Evolutionary conservation across 1,139 yeast genomes (phyloP).

Genomic region (Arxiozyma slooffiae): DNA sequence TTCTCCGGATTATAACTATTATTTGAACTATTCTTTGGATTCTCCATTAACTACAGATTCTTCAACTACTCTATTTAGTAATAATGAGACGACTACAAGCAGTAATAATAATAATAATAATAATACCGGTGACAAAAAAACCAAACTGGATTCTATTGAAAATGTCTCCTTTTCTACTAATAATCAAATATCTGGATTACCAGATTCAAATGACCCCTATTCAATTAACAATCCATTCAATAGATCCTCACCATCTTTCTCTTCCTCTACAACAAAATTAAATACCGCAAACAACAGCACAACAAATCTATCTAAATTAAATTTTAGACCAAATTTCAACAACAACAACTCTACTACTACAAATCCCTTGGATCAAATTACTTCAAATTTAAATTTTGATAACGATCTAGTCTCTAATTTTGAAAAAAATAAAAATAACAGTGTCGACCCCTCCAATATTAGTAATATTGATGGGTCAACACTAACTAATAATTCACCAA

Average conservation of each 20-base stretch:
- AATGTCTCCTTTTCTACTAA: too few relatives aligned
- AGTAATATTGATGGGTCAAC: conserved; percentile 1
- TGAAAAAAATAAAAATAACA: not conserved
- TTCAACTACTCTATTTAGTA: conserved; percentile 1
- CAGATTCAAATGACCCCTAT: not conserved
- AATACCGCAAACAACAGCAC: conserved; percentile 12
- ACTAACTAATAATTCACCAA: conserved; percentile 5
- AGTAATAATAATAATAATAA: not conserved
- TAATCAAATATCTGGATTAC: not conserved
- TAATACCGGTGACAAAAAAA: not conserved
- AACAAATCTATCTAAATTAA: conserved; percentile 7
- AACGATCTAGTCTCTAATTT: not conserved
- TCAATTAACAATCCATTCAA: not conserved
- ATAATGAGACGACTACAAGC: not conserved
- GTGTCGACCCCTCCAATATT: not conserved
- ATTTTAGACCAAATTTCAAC: conserved; percentile 5
- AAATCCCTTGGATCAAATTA: not conserved
- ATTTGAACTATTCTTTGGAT: conserved; percentile 3
- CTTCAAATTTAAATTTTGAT: not conserved
- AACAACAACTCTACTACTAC: not conserved
- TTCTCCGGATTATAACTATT: conserved; percentile 4
- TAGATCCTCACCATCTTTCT: conserved; percentile 6
- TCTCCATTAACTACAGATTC: conserved; percentile 3
- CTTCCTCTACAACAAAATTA: conserved; percentile 10
- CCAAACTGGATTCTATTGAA: not conserved